phyloP scores from a whole-genome alignment of 2,329 filamentous ascomycete species.

The Ophiostoma ulmi region DNA sequence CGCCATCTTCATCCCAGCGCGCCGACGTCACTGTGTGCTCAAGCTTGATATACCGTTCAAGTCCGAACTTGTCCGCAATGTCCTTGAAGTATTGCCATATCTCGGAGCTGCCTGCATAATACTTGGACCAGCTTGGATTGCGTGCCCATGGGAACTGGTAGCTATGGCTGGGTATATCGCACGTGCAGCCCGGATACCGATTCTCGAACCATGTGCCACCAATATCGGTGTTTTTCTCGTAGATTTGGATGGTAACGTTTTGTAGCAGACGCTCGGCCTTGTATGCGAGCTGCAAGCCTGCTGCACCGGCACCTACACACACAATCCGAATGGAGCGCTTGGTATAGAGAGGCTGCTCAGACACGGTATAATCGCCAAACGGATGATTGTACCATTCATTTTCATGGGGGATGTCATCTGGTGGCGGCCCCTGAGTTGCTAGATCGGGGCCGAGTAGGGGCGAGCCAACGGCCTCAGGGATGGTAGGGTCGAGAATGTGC shows the following conservation, averaged over 20 bases:
- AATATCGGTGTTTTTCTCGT: constrained; percentile 52
- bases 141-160: constrained; percentile 58
- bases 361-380: constrained; percentile 15
- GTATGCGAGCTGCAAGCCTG: constrained; percentile 22
- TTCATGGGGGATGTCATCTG: background rate
- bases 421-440: background rate
- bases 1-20: constrained; percentile 41
- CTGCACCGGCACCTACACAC: constrained; percentile 32
- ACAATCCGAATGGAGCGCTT: constrained; percentile 26
- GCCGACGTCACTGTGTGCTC: constrained; percentile 28
- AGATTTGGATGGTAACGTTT: constrained; percentile 49
- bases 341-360: constrained; percentile 18
- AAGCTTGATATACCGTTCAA: constrained; percentile 42
- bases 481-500: background rate
- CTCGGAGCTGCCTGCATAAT: constrained; percentile 30
- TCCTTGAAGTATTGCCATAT: constrained; percentile 34
- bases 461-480: background rate
- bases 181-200: constrained; percentile 53
- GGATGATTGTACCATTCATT: constrained; percentile 20
- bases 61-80: constrained; percentile 32
- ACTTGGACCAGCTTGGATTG: constrained; percentile 33
- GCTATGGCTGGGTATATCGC: constrained; percentile 54
- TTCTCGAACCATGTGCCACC: constrained; percentile 58
- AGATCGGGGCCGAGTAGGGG: background rate
- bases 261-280: constrained; percentile 20